Evolutionary conservation across 2,329 filamentous ascomycete species (phyloP).

Genomic region (Lachnellula occidentalis): DNA sequence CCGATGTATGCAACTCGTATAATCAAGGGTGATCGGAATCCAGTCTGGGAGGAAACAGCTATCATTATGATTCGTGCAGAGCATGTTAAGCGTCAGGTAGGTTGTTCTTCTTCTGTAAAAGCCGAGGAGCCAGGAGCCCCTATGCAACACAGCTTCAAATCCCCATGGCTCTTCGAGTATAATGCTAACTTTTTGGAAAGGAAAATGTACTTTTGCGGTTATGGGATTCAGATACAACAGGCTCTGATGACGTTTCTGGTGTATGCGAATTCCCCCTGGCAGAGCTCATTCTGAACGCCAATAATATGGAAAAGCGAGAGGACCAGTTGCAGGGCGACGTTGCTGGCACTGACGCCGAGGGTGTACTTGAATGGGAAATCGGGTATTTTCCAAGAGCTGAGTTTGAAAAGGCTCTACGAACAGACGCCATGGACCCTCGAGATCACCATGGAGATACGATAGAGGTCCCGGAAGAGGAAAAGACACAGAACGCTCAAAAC

Average conservation of each 20-base stretch:
- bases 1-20: conserved; percentile 21
- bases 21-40: conserved; percentile 20
- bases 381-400: conserved; percentile 18
- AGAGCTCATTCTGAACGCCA: conserved; percentile 16
- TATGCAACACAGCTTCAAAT: too few relatives aligned
- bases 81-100: conserved; percentile 15
- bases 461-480: conserved; percentile 13
- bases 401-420: conserved; percentile 14
- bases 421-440: conserved; percentile 14
- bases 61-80: conserved; percentile 19
- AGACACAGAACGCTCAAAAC: conserved; percentile 15
- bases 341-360: conserved; percentile 18
- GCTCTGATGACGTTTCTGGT: conserved; percentile 18
- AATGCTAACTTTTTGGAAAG: too few relatives aligned
- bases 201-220: conserved; percentile 17
- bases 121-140: too few relatives aligned
- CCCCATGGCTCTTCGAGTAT: too few relatives aligned
- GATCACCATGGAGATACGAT: conserved; percentile 15
- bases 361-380: conserved; percentile 18
- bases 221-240: conserved; percentile 19
- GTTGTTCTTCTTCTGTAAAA: too few relatives aligned
- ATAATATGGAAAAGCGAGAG: conserved; percentile 19
- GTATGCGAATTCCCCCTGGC: conserved; percentile 17
- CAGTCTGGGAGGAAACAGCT: conserved; percentile 20
- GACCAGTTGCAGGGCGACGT: conserved; percentile 17